Conservation (phyloP, 176 grass and related monocot species). For the Oryza brachyantha region DNA sequence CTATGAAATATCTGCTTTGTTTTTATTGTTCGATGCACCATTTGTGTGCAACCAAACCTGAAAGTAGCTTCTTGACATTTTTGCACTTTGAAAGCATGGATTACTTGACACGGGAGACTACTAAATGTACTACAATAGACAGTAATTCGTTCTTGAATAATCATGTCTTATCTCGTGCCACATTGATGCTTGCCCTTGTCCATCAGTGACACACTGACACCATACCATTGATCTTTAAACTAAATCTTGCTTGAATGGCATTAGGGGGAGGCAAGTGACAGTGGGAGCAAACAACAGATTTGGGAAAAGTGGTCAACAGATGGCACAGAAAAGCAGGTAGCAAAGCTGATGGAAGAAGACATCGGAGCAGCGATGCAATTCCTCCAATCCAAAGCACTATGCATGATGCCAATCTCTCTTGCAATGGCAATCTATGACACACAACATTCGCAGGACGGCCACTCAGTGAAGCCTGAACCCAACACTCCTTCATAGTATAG, state of each 20-base stretch:
- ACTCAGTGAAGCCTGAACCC: conserved; percentile 70
- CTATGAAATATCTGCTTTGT: not conserved
- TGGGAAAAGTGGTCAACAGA: conserved; percentile 95
- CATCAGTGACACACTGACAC: not conserved
- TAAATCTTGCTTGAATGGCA: conserved; percentile 25
- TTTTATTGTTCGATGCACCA: conserved; percentile 8
- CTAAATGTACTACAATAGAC: not conserved
- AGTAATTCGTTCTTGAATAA: not conserved
- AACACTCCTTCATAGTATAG: conserved; percentile 61
- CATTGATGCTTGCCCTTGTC: not conserved
- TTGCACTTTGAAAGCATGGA: not conserved
- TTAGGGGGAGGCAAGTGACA: conserved; percentile 68
- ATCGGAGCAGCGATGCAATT: conserved; percentile 88
- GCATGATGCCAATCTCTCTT: conserved; percentile 94
- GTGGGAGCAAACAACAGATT: conserved; percentile 61
- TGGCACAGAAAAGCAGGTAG: conserved; percentile 83
- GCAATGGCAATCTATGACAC: conserved; percentile 87
- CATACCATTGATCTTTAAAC: not conserved
- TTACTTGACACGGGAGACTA: not conserved
- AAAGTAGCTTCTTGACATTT: not conserved
- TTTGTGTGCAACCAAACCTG: conserved; percentile 8
- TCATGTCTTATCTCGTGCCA: not conserved
- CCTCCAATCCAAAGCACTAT: conserved; percentile 86
- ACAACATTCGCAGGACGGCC: conserved; percentile 50
- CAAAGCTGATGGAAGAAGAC: conserved; percentile 88